Conservation (phyloP, 2,329 filamentous ascomycete genomes). For the Stagonosporopsis rhizophila region DNA sequence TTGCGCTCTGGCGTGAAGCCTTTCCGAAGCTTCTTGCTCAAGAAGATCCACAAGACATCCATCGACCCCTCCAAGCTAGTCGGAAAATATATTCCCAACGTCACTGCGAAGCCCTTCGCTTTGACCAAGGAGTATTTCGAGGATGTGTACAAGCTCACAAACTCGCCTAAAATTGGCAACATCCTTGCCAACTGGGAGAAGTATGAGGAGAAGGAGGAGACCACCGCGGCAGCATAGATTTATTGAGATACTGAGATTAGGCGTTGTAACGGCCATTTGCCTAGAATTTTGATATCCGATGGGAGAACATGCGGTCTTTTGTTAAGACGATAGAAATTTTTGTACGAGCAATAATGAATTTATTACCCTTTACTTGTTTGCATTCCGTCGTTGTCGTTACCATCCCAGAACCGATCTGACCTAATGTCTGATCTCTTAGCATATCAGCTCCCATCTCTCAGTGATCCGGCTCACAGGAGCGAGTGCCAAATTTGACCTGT, state of each 20-base stretch:
- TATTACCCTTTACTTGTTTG: background rate
- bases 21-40: conserved; percentile 96
- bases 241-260: conserved; percentile 8
- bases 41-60: conserved; percentile 99
- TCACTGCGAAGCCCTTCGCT: conserved; percentile 94
- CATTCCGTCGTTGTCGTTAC: background rate
- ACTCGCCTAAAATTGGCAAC: conserved; percentile 75
- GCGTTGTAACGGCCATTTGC: conserved; percentile 19
- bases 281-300: conserved; percentile 28
- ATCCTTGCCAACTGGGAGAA: conserved; percentile 78
- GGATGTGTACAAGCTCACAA: conserved; percentile 95
- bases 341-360: conserved; percentile 5
- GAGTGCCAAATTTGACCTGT: background rate
- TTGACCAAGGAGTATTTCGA: conserved; percentile 99
- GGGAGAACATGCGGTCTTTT: background rate
- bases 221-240: conserved; percentile 29
- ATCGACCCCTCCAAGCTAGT: conserved; percentile 97
- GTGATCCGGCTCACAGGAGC: too few relatives aligned
- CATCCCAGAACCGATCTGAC: conserved; percentile 14
- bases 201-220: conserved; percentile 54
- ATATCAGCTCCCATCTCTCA: background rate
- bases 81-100: conserved; percentile 99
- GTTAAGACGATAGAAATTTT: conserved; percentile 1
- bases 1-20: conserved; percentile 97
- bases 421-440: background rate